These are phyloP conservation scores for Phytophthora lateralis DNA, from an alignment of 352 stramenopile species.

Conservation along the genomic window DNA sequence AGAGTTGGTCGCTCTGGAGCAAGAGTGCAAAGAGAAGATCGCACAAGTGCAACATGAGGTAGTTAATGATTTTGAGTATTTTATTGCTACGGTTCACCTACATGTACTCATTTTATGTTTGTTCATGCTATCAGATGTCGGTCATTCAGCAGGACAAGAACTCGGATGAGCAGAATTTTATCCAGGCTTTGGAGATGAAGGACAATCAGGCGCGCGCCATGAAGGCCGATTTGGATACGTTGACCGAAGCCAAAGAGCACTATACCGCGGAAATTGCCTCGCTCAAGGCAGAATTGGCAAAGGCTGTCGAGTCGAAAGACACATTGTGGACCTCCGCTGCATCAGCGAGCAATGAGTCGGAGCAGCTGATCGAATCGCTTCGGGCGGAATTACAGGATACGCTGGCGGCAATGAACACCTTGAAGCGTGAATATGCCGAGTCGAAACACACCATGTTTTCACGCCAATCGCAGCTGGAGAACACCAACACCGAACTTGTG, in stretches of 20 bases:
- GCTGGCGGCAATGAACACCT: conserved; percentile 49
- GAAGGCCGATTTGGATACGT: conserved; percentile 43
- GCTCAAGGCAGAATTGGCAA: conserved; percentile 54
- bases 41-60: conserved; percentile 68
- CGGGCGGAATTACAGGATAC: conserved; percentile 73
- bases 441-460: conserved; percentile 74
- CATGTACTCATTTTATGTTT: conserved; percentile 4
- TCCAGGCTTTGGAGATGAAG: conserved; percentile 77
- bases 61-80: background rate
- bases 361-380: conserved; percentile 66
- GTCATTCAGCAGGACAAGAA: conserved; percentile 65
- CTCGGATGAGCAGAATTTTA: conserved; percentile 73
- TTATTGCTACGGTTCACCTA: background rate
- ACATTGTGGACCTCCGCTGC: conserved; percentile 68
- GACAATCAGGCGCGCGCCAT: conserved; percentile 61
- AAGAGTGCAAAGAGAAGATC: conserved; percentile 76
- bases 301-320: conserved; percentile 67
- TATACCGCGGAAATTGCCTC: conserved; percentile 46
- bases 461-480: conserved; percentile 78
- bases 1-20: conserved; percentile 76
- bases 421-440: conserved; percentile 72
- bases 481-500: conserved; percentile 72
- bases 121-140: conserved; percentile 36
- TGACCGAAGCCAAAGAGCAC: conserved; percentile 42
- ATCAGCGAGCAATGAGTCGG: conserved; percentile 70